Evolutionary conservation across 129 eudicot genomes (phyloP).

Genomic region (Lactuca sativa): DNA sequence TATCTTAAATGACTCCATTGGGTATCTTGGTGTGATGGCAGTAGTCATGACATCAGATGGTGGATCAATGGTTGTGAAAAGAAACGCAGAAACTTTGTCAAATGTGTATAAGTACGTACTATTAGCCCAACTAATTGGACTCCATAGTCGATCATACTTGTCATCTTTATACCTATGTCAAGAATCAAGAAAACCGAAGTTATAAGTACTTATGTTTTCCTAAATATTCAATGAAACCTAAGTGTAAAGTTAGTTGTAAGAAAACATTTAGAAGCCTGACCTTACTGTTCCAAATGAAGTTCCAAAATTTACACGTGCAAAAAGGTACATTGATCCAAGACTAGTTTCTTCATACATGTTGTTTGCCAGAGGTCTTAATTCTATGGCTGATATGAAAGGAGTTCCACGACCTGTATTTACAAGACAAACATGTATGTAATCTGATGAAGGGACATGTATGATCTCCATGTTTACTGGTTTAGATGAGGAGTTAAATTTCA

Average conservation of each 20-base stretch:
- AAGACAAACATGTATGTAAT: slow-evolving; percentile 49
- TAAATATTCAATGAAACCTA: neutral
- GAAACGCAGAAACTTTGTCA: slow-evolving; percentile 3
- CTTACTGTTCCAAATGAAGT: slow-evolving; percentile 13
- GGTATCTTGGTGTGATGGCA: slow-evolving; percentile 13
- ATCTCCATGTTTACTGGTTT: slow-evolving; percentile 27
- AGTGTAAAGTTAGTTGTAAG: neutral
- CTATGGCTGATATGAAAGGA: slow-evolving; percentile 53
- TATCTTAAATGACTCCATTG: neutral
- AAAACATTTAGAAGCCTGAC: slow-evolving; percentile 13
- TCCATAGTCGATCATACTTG: slow-evolving; percentile 43
- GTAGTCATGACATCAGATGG: slow-evolving; percentile 36
- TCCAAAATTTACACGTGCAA: slow-evolving; percentile 25
- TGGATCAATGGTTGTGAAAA: slow-evolving; percentile 14
- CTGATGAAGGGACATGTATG: slow-evolving; percentile 34
- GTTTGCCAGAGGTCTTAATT: slow-evolving; percentile 37
- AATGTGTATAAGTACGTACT: neutral
- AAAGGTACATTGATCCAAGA: slow-evolving; percentile 35
- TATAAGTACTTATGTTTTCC: neutral
- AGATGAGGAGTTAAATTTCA: slow-evolving; percentile 16
- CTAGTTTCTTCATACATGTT: slow-evolving; percentile 30
- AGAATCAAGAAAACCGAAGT: neutral
- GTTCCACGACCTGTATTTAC: slow-evolving; percentile 45
- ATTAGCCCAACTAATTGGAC: slow-evolving; percentile 7
- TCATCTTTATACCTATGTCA: slow-evolving; percentile 35